Conservation (phyloP, 1,284 basidiomycete genomes). For the Malassezia furfur region DNA sequence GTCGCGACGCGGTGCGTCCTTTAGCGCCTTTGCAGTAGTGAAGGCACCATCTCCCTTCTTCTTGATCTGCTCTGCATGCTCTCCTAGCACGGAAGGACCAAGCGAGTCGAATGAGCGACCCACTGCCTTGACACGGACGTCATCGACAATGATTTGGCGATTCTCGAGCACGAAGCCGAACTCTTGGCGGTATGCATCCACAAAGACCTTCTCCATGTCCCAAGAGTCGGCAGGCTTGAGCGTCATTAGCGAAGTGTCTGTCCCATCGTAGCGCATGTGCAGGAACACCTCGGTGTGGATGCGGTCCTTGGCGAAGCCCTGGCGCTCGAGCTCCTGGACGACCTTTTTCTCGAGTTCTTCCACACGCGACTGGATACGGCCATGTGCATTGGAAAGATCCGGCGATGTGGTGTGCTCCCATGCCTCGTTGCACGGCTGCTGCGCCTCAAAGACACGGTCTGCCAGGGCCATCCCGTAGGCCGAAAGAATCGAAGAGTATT, state of each 20-base stretch:
- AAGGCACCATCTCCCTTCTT: conserved; percentile 46
- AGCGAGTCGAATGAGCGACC: conserved; percentile 80
- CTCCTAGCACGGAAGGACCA: conserved; percentile 67
- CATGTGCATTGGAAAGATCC: background rate
- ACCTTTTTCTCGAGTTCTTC: conserved; percentile 56
- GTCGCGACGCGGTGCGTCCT: conserved; percentile 51
- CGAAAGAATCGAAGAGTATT: conserved; percentile 74
- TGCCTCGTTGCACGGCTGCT: conserved; percentile 72
- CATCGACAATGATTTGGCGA: conserved; percentile 72
- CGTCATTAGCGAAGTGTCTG: conserved; percentile 84
- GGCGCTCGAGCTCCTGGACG: conserved; percentile 57
- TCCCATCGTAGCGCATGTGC: conserved; percentile 57
- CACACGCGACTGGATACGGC: conserved; percentile 35
- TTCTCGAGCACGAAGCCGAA: conserved; percentile 84
- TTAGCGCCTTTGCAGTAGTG: conserved; percentile 50
- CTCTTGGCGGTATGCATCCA: conserved; percentile 48
- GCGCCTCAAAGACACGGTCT: conserved; percentile 64
- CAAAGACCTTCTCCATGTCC: conserved; percentile 72
- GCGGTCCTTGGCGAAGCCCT: conserved; percentile 67
- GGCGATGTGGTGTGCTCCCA: conserved; percentile 42
- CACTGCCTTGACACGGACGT: conserved; percentile 69
- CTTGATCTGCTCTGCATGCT: conserved; percentile 49
- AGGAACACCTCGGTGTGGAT: conserved; percentile 70
- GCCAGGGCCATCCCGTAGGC: conserved; percentile 82
- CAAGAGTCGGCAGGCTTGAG: conserved; percentile 56